Evolutionary conservation across 2,329 filamentous ascomycete genomes (phyloP), one percentile per base, ranked within the genome.

Genomic region (Biscogniauxia marginata): DNA sequence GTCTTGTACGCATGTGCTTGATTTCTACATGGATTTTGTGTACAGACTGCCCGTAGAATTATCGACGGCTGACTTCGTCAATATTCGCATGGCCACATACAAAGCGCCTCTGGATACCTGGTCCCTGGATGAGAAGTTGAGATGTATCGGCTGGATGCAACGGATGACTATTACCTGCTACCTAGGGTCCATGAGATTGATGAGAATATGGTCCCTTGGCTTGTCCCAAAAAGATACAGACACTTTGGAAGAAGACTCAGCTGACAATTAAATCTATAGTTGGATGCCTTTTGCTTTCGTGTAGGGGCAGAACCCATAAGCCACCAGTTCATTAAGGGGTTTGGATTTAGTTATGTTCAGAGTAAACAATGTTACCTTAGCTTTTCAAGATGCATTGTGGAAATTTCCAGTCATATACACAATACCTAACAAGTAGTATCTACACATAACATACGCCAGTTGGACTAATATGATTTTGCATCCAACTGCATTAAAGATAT

Each of bases 71-170:
- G 67, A 58, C 8, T 69, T 54, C 44, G 54, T 64, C 44, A 66
- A 68, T 49, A 49, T 68, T 11, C 58, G 59, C 6, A 55, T 63
- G 53, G 58, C 61, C 21, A 55, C 55, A 8, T 57, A 60, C 20
- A 54, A 58, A 22, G 49, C 67, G 23, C 67, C 67, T 16, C 50
- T 69, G 19, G 66, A 65, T 2, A 56, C 67, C 7, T 68, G 67
- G 67, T 57, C 64, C 7, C 54, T 52, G 11, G 59, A 64, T 46
- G 46, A 54, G 22, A 54, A 51, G 49, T 43, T 51, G 25, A 48
- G 55, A n/a, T 58, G 54, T 21, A 50, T 58, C 19, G 53, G 53
- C n/a, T 44, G 48, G 43, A 48, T 55, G 49, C 18, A 39, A 19
- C 55, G 53, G 16, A 34, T 44, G 16, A 51, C 45, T 18, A 16